phyloP scores from a whole-genome alignment of 1,139 yeast genomes.

The Chernovozyma sophiae-reginae region DNA sequence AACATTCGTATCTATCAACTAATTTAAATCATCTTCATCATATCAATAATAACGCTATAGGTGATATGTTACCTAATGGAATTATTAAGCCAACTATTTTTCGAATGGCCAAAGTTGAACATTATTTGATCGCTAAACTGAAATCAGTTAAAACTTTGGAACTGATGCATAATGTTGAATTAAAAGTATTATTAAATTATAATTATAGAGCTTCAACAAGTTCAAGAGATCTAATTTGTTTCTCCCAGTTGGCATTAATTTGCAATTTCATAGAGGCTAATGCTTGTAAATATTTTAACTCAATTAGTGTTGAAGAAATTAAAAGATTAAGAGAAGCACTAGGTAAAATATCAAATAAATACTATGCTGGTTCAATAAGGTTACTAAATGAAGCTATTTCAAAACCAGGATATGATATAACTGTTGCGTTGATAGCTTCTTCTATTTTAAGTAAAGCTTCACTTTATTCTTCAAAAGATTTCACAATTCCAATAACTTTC shows the following conservation, averaged over 20 bases:
- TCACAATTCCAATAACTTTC: constrained; percentile 20
- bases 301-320: constrained; percentile 6
- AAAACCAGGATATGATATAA: constrained; percentile 14
- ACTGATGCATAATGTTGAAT: constrained; percentile 3
- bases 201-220: not conserved
- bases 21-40: too few relatives aligned
- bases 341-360: constrained; percentile 14
- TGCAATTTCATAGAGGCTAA: constrained; percentile 19
- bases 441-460: constrained; percentile 23
- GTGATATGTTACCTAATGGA: not conserved
- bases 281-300: constrained; percentile 17
- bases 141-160: not conserved
- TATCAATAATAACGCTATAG: too few relatives aligned
- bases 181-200: constrained; percentile 1
- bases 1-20: too few relatives aligned
- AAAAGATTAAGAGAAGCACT: constrained; percentile 11
- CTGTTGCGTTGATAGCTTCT: constrained; percentile 19
- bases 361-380: constrained; percentile 20
- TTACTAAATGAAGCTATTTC: constrained; percentile 15
- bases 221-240: constrained; percentile 1
- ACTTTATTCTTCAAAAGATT: constrained; percentile 20
- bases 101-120: not conserved
- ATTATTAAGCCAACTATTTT: not conserved
- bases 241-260: constrained; percentile 17
- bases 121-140: not conserved